Evolutionary conservation across 2,329 filamentous ascomycete genomes (phyloP).

Genomic region (Fusarium falciforme): DNA sequence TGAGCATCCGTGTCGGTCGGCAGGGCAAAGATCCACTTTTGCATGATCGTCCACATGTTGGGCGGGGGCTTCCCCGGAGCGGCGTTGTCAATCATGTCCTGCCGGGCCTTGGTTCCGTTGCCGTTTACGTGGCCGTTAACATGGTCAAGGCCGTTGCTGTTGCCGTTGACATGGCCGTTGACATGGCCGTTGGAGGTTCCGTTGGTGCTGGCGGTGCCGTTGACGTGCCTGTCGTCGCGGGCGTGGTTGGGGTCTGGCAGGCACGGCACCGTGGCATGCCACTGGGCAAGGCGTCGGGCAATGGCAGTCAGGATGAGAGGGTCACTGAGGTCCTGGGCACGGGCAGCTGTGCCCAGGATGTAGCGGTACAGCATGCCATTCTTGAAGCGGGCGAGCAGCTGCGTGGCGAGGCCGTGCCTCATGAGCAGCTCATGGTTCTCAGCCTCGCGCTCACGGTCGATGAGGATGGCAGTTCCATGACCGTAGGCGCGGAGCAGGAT

Average conservation of each 20-base stretch:
- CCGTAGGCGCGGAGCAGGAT: conserved; percentile 94
- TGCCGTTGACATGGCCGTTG: conserved; percentile 52
- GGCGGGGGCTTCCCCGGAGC: conserved; percentile 78
- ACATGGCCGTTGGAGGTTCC: conserved; percentile 34
- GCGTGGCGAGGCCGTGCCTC: conserved; percentile 83
- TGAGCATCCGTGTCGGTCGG: conserved; percentile 79
- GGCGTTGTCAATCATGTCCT: conserved; percentile 60
- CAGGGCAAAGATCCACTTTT: conserved; percentile 92
- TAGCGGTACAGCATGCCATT: conserved; percentile 97
- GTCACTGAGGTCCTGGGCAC: conserved; percentile 81
- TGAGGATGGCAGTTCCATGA: conserved; percentile 91
- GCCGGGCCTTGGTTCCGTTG: conserved; percentile 43
- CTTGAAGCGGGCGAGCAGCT: conserved; percentile 89
- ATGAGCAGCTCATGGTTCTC: conserved; percentile 89
- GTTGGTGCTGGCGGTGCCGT: conserved; percentile 52
- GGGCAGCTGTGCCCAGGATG: conserved; percentile 83
- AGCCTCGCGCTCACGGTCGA: conserved; percentile 89
- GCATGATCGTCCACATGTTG: conserved; percentile 94
- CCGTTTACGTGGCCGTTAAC: conserved; percentile 42
- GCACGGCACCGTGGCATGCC: conserved; percentile 83
- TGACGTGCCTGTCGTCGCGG: conserved; percentile 38
- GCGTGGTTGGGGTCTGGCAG: conserved; percentile 51
- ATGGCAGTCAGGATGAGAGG: conserved; percentile 84
- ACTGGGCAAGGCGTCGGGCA: conserved; percentile 86
- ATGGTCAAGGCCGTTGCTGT: conserved; percentile 52